phyloP scores from a whole-genome alignment of 2,329 filamentous ascomycete species.

The Ceratocystis ficicola region DNA sequence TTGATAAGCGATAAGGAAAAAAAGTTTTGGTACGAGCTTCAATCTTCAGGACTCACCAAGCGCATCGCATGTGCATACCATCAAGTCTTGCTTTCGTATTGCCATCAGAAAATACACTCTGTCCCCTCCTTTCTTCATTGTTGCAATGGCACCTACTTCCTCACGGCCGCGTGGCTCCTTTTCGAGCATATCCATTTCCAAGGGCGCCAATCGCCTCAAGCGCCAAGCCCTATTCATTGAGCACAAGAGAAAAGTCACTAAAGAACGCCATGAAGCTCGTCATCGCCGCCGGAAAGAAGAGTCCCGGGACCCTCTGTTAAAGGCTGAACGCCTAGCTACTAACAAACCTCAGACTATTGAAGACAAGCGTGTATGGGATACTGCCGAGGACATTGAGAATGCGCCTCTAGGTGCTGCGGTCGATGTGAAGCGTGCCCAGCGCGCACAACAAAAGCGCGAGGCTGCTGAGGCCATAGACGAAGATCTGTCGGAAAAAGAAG shows the following conservation, averaged over 20 bases:
- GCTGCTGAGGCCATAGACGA: conserved; percentile 39
- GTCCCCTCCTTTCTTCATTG: neutral
- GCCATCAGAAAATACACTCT: neutral
- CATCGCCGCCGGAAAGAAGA: conserved; percentile 75
- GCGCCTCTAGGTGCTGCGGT: conserved; percentile 45
- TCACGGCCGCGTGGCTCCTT: conserved; percentile 22
- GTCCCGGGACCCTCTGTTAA: conserved; percentile 64
- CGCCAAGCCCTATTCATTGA: conserved; percentile 67
- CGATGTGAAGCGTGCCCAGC: conserved; percentile 45
- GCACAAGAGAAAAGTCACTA: conserved; percentile 64
- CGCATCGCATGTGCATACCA: neutral
- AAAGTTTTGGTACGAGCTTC: conserved; percentile 17
- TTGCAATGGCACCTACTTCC: conserved; percentile 24
- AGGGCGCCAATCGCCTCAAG: conserved; percentile 62
- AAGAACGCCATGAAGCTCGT: conserved; percentile 61
- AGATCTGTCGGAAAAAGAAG: conserved; percentile 36
- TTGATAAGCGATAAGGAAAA: conserved; percentile 21
- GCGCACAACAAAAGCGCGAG: conserved; percentile 43
- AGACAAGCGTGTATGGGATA: conserved; percentile 81
- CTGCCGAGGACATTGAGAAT: conserved; percentile 44
- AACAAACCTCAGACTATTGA: conserved; percentile 77
- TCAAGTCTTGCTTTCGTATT: neutral
- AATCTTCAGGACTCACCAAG: neutral
- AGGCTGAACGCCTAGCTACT: conserved; percentile 57
- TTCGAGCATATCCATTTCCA: conserved; percentile 29